These are phyloP conservation scores for Asterophora lycoperdoides DNA, from an alignment of 768 basidiomycete species.

Conservation along the genomic window DNA sequence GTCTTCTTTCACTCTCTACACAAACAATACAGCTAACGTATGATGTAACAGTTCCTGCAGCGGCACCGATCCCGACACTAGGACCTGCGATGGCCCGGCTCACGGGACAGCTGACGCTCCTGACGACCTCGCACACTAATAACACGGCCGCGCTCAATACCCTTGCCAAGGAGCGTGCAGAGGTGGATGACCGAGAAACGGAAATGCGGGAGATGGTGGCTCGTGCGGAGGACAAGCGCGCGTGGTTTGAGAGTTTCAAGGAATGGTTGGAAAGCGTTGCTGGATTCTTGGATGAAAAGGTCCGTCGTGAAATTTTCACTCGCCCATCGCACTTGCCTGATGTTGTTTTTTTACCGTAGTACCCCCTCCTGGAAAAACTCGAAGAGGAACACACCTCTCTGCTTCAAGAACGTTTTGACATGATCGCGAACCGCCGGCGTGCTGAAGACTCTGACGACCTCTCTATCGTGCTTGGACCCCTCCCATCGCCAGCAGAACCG, in stretches of 20 bases:
- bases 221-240: slow-evolving; percentile 70
- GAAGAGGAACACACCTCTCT: slow-evolving; percentile 74
- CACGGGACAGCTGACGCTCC: slow-evolving; percentile 50
- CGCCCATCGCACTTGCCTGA: not conserved
- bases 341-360: slow-evolving; percentile 52
- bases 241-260: slow-evolving; percentile 75
- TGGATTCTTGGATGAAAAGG: slow-evolving; percentile 87
- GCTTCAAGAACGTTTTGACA: slow-evolving; percentile 66
- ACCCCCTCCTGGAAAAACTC: slow-evolving; percentile 69
- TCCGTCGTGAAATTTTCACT: not conserved
- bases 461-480: slow-evolving; percentile 57
- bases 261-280: slow-evolving; percentile 83
- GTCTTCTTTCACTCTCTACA: not conserved
- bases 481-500: slow-evolving; percentile 28
- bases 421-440: slow-evolving; percentile 63
- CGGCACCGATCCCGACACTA: slow-evolving; percentile 61
- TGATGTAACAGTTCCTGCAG: slow-evolving; percentile 54
- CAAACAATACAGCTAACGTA: slow-evolving; percentile 1
- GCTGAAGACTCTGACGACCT: slow-evolving; percentile 82
- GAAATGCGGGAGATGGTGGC: slow-evolving; percentile 75
- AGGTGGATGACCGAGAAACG: slow-evolving; percentile 62
- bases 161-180: slow-evolving; percentile 57
- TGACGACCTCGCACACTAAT: slow-evolving; percentile 65
- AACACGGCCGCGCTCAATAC: slow-evolving; percentile 54
- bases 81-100: slow-evolving; percentile 57